Percentiles rank a stretch among this genome's conserved stretches.
Evolutionary conservation across 192 early-diverging fungal species (phyloP).

Genomic region (Backusella australiensis): DNA sequence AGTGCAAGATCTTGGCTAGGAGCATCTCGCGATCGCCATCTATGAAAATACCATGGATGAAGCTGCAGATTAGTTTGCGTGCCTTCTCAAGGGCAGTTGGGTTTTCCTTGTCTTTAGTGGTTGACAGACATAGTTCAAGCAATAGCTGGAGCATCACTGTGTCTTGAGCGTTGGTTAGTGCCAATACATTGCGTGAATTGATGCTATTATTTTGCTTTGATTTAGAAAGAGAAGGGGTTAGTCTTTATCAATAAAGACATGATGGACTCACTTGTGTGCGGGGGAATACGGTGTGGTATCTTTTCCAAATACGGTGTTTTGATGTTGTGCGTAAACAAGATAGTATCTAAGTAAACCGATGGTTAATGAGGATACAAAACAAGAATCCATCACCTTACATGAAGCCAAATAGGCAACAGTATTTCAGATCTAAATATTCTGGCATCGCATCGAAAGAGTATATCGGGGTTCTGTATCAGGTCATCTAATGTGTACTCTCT

Average conservation of each 20-base stretch:
- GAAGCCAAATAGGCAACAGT: conserved; percentile 41
- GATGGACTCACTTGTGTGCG: conserved; percentile 5
- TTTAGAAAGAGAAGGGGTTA: neutral
- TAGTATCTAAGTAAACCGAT: conserved; percentile 7
- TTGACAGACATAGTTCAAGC: conserved; percentile 41
- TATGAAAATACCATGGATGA: conserved; percentile 60
- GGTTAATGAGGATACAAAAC: neutral
- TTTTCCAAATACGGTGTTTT: conserved; percentile 31
- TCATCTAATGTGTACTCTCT: conserved; percentile 17
- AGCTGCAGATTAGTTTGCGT: conserved; percentile 42
- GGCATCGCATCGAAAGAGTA: conserved; percentile 53
- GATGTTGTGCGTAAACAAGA: conserved; percentile 21
- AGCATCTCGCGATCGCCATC: conserved; percentile 45
- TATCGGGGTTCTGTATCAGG: conserved; percentile 53
- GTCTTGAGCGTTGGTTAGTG: conserved; percentile 57
- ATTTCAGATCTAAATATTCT: conserved; percentile 51
- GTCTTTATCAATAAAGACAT: neutral
- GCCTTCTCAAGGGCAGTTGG: neutral
- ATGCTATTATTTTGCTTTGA: conserved; percentile 20
- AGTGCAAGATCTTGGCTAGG: conserved; percentile 56
- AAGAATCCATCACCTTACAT: conserved; percentile 15
- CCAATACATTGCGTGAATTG: conserved; percentile 40
- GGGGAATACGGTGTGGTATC: conserved; percentile 29
- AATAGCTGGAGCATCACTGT: conserved; percentile 51
- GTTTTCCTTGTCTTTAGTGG: conserved; percentile 6